Conservation (phyloP, 257 asterid species). For the Thymus mandschuricus region DNA sequence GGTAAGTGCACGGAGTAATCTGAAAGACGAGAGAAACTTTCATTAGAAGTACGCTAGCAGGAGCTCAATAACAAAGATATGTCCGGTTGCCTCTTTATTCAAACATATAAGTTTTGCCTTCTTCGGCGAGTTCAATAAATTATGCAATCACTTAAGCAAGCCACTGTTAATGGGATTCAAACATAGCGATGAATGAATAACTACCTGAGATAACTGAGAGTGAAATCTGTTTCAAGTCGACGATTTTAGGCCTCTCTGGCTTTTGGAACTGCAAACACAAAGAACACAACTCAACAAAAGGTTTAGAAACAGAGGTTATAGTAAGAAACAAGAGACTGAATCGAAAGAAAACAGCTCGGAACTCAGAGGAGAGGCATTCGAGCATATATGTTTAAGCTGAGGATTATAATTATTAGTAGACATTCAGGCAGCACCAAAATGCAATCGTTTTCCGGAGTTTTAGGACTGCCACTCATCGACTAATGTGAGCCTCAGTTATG, state of each 20-base stretch:
- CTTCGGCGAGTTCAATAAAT: too few relatives aligned
- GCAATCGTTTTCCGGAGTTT: too few relatives aligned
- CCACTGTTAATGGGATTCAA: too few relatives aligned
- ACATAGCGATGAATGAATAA: neutral
- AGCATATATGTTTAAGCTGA: neutral
- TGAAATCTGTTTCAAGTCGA: slow-evolving; percentile 47
- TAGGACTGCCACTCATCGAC: too few relatives aligned
- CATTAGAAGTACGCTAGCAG: neutral
- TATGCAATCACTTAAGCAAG: too few relatives aligned
- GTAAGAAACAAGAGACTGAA: neutral
- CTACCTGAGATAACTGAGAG: slow-evolving; percentile 29
- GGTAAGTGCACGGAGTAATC: neutral
- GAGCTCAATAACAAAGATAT: neutral
- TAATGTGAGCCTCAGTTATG: too few relatives aligned
- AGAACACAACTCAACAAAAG: neutral
- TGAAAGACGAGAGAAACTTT: slow-evolving; percentile 4
- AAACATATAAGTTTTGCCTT: neutral
- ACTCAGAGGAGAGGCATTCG: neutral
- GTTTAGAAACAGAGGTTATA: neutral
- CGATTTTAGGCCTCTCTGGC: slow-evolving; percentile 39
- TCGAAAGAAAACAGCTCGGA: neutral
- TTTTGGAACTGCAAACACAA: slow-evolving; percentile 10
- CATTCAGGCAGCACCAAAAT: too few relatives aligned
- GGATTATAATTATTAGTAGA: too few relatives aligned
- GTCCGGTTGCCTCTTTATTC: neutral